A percentile compares a stretch with the other conserved stretches of the same genome.
phyloP scores from a whole-genome alignment of 441 rosid genomes.

The Brassica balearica region DNA sequence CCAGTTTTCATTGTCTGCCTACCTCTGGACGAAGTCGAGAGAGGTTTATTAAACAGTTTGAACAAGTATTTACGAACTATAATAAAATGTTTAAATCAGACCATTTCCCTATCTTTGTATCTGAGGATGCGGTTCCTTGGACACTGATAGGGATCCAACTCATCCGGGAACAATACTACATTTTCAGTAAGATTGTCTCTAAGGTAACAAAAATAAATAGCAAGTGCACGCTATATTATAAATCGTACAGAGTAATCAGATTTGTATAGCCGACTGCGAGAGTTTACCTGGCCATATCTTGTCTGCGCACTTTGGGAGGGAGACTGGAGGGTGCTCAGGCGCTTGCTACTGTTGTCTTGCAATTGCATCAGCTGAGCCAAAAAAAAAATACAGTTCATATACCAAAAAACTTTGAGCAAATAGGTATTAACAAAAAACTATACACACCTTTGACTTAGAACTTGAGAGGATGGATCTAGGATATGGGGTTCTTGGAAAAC shows the following conservation, averaged over 20 bases:
- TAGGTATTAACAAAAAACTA: conserved; percentile 28
- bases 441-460: conserved; percentile 71
- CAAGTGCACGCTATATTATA: background rate
- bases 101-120: background rate
- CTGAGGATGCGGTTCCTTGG: background rate
- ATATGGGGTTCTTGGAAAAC: conserved; percentile 81
- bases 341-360: conserved; percentile 53
- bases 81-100: background rate
- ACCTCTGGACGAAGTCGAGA: background rate
- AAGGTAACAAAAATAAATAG: conserved; percentile 13
- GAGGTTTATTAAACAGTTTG: background rate
- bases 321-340: conserved; percentile 47
- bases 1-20: background rate
- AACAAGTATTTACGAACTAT: background rate
- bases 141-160: conserved; percentile 4
- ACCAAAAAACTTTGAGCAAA: conserved; percentile 24
- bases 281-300: conserved; percentile 65
- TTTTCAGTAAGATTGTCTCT: conserved; percentile 2
- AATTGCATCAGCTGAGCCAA: conserved; percentile 52
- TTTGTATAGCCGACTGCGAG: conserved; percentile 16
- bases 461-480: conserved; percentile 69
- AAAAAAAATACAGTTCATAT: conserved; percentile 24
- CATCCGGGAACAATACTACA: conserved; percentile 3
- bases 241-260: conserved; percentile 16
- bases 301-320: conserved; percentile 55